Conservation (phyloP, 2,329 filamentous ascomycete genomes). For the Hymenoscyphus occultus region DNA sequence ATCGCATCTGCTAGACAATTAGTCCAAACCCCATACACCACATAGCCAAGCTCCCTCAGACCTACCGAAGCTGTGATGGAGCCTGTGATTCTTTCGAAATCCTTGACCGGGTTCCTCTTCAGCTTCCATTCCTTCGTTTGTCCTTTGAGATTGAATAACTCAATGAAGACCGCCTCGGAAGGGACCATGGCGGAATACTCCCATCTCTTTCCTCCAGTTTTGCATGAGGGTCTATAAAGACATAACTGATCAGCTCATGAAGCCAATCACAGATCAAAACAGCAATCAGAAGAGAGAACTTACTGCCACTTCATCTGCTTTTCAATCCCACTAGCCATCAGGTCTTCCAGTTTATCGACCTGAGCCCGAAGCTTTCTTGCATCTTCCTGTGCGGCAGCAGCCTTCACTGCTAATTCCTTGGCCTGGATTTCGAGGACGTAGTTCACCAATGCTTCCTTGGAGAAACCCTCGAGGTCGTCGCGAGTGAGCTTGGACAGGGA, state of each 20-base stretch:
- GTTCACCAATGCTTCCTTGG: conserved; percentile 5
- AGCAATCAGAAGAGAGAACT: not conserved
- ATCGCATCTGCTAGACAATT: conserved; percentile 4
- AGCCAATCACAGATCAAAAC: not conserved
- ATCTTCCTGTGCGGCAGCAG: not conserved
- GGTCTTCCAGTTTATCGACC: conserved; percentile 5
- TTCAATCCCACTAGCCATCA: conserved; percentile 11
- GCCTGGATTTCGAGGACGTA: conserved; percentile 9
- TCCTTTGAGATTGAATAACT: conserved; percentile 1
- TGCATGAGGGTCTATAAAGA: conserved; percentile 9
- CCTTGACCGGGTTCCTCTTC: conserved; percentile 8
- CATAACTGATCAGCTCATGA: not conserved
- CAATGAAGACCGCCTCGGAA: conserved; percentile 8
- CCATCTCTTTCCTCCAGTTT: conserved; percentile 6
- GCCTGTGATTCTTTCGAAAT: not conserved
- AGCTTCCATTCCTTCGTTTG: conserved; percentile 8
- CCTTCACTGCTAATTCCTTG: not conserved
- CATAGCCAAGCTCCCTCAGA: too few relatives aligned
- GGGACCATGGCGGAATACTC: conserved; percentile 10
- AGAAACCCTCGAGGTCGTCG: conserved; percentile 1
- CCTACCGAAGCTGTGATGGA: conserved; percentile 3
- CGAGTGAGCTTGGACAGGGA: not conserved
- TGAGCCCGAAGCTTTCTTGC: not conserved
- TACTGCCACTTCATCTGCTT: conserved; percentile 12
- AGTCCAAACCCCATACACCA: not conserved